Base-by-base conservation (phyloP, 768 basidiomycete genomes). In the Suillus ampliporus region DNA sequence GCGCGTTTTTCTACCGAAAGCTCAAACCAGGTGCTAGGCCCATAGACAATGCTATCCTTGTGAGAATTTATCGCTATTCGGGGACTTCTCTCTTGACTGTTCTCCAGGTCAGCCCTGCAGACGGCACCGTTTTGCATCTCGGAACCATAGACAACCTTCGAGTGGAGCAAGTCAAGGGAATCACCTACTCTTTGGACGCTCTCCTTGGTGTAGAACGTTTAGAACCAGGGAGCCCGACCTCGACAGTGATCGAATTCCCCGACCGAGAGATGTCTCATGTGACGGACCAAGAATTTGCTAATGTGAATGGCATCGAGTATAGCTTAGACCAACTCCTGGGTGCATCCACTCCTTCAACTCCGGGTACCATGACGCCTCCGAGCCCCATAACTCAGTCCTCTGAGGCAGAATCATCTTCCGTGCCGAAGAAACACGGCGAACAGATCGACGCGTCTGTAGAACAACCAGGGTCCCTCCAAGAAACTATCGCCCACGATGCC, bases 121-220 rank as follows among this genome's bases (percentile, higher is more conserved):
- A 99, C 68, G 97, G 97, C 4, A 90, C 83, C 0, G 85, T 99
- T 2, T 82, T 99, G 31, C 97, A 99, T 73, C 95, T 95, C 68
- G 97, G 97, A 38, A 87, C 86, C 1, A 91, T 99, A 65, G 85
- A 80, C 40, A 86, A 87, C 67, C 81, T 87, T 54, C 86, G 86
- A 31, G 93, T 99, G 57, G 96, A 97, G 72, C 96, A 98, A 76
- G 94, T 99, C 71, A 99, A 99, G 77, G 97, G 97, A 17, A 90
- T 97, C 65, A 97, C 95, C 0, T 99, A 99, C 72, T 97, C 95
- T 1, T 85, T 99, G 14, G 92, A 97, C 64, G 95, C 96, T 0
- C 82, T 99, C 0, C 87, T 99, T 17, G 97, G 97, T 41, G 83
- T 89, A 37, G 86, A 90, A 61, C 78, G 82, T 23, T 44, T 67